Evolutionary conservation across 257 asterid genomes (phyloP).

Genomic region (Gynochthodes officinalis): DNA sequence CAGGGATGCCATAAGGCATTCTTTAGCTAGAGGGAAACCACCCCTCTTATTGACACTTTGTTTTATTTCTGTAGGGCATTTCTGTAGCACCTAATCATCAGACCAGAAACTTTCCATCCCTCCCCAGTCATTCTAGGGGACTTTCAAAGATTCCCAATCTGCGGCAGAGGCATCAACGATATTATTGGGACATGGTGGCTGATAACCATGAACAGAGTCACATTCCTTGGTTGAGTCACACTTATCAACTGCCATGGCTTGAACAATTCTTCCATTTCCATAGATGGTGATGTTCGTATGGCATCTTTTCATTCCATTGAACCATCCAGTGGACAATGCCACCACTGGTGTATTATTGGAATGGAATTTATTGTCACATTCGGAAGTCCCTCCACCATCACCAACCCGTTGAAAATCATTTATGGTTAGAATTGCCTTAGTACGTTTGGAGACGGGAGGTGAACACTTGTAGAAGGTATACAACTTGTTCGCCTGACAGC

Average conservation of each 20-base stretch:
- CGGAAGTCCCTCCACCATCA: conserved; percentile 26
- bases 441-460: conserved; percentile 11
- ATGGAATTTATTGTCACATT: conserved; percentile 27
- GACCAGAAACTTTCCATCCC: conserved; percentile 30
- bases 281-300: conserved; percentile 15
- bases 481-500: conserved; percentile 13
- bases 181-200: conserved; percentile 29
- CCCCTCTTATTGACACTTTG: too few species aligned
- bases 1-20: too few species aligned
- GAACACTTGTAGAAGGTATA: conserved; percentile 21
- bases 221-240: conserved; percentile 25
- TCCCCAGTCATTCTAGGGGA: conserved; percentile 23
- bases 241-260: conserved; percentile 33
- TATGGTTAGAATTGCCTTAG: conserved; percentile 18
- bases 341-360: conserved; percentile 19
- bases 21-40: too few species aligned
- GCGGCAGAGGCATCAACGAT: conserved; percentile 39
- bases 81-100: conserved; percentile 16
- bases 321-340: conserved; percentile 27
- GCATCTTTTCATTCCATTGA: conserved; percentile 18
- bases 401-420: conserved; percentile 22
- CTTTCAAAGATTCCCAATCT: conserved; percentile 28
- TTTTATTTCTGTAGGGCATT: too few species aligned
- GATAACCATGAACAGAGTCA: conserved; percentile 21
- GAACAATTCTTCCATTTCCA: conserved; percentile 19